A percentile compares a stretch with the other conserved stretches of the same genome.
Conservation (phyloP, 352 stramenopile genomes). For the Phytophthora pistaciae region DNA sequence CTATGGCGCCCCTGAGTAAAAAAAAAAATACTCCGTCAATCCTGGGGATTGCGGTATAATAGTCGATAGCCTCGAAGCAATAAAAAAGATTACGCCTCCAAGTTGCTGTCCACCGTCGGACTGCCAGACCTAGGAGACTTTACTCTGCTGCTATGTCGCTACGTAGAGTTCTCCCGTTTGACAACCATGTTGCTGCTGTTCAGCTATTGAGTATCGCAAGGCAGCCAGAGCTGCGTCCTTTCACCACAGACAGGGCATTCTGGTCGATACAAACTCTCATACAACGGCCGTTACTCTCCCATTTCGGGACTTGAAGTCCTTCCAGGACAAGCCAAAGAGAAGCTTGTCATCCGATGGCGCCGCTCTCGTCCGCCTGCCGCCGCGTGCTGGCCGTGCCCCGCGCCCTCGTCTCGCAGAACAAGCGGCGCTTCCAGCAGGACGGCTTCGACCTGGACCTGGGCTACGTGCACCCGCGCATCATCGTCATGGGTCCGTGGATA, state of each 20-base stretch:
- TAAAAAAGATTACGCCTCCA: too few species aligned
- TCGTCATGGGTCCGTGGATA: constrained; percentile 73
- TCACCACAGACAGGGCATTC: constrained; percentile 8
- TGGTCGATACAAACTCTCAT: constrained; percentile 15
- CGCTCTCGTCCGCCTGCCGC: constrained; percentile 33
- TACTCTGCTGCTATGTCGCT: too few species aligned
- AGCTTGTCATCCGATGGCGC: constrained; percentile 27
- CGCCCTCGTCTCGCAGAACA: constrained; percentile 84
- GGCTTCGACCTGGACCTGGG: constrained; percentile 78
- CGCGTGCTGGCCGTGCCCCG: constrained; percentile 58
- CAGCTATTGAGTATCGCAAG: background rate
- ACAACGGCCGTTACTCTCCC: constrained; percentile 28
- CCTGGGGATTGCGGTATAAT: too few species aligned
- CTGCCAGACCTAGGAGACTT: too few species aligned
- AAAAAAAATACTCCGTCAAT: too few species aligned
- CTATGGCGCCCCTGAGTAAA: too few species aligned
- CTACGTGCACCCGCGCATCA: constrained; percentile 77
- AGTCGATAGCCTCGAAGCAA: too few species aligned
- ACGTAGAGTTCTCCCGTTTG: too few species aligned
- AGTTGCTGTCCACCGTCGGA: too few species aligned
- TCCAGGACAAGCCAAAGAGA: background rate
- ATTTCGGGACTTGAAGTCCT: constrained; percentile 21
- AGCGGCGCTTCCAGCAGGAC: constrained; percentile 63
- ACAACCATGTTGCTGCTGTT: background rate
- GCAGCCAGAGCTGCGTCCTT: constrained; percentile 8